phyloP scores from a whole-genome alignment of 2,329 filamentous ascomycete genomes.

The Pyrenochaeta sp. region DNA sequence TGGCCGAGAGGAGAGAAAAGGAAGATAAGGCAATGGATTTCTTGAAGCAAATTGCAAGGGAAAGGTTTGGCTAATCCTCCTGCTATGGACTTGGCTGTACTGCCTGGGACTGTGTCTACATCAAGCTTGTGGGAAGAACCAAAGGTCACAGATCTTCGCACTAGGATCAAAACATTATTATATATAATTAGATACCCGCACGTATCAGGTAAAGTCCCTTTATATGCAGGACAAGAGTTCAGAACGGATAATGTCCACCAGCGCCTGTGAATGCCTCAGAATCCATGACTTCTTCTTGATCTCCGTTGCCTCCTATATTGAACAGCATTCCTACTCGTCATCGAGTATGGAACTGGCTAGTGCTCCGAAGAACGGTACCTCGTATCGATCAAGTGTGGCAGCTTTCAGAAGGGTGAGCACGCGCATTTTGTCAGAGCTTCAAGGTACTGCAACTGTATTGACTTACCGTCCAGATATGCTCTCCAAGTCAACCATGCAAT shows the following conservation, averaged over 20 bases:
- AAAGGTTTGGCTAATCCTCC: constrained; percentile 66
- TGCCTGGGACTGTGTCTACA: too few species aligned
- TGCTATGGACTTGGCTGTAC: too few species aligned
- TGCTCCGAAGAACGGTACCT: constrained; percentile 85
- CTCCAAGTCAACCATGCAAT: constrained; percentile 79
- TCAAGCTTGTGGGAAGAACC: too few species aligned
- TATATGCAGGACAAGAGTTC: too few species aligned
- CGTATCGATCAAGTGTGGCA: constrained; percentile 72
- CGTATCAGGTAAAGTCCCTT: too few species aligned
- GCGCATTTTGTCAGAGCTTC: neutral
- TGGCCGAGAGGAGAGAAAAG: constrained; percentile 73
- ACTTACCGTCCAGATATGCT: constrained; percentile 83
- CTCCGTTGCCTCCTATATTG: neutral
- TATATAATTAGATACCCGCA: too few species aligned
- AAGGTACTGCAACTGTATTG: neutral
- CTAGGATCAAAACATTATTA: too few species aligned
- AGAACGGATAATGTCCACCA: neutral
- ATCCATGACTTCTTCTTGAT: constrained; percentile 9
- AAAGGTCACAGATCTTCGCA: too few species aligned
- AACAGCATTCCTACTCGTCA: constrained; percentile 67
- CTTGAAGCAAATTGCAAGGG: constrained; percentile 77
- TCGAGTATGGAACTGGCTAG: constrained; percentile 90
- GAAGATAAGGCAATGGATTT: constrained; percentile 87
- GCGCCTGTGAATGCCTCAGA: constrained; percentile 13
- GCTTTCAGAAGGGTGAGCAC: constrained; percentile 51